phyloP scores from a whole-genome alignment of 2,329 filamentous ascomycete genomes.

The Exophiala bonariae region DNA sequence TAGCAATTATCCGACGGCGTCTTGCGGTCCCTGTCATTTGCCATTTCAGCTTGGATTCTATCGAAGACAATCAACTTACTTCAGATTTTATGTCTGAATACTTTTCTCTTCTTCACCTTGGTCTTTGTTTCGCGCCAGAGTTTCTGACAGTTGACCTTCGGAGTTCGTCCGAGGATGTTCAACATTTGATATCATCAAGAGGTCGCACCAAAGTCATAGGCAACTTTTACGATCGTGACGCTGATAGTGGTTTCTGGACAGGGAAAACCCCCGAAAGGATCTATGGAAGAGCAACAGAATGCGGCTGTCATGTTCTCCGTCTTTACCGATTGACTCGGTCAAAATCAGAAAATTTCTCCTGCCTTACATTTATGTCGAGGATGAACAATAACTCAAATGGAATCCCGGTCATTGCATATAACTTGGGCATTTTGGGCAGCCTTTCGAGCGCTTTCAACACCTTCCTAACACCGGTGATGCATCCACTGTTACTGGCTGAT shows the following conservation, averaged over 20 bases:
- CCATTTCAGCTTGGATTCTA: too few species aligned
- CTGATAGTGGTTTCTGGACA: constrained; percentile 22
- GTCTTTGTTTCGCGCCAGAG: constrained; percentile 40
- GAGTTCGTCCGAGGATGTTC: constrained; percentile 23
- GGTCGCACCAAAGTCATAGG: constrained; percentile 42
- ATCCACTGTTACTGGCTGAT: constrained; percentile 14
- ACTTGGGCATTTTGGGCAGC: constrained; percentile 38
- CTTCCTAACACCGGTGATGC: constrained; percentile 39
- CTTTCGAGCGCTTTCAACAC: constrained; percentile 43
- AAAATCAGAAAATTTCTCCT: background rate
- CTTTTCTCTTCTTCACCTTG: constrained; percentile 38
- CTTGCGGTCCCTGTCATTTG: constrained; percentile 33
- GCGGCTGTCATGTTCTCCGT: constrained; percentile 1
- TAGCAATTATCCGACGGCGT: constrained; percentile 57
- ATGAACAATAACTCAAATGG: constrained; percentile 33
- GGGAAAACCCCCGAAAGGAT: background rate
- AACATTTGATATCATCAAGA: constrained; percentile 19
- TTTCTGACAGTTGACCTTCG: constrained; percentile 38
- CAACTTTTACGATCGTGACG: constrained; percentile 34
- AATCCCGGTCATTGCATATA: constrained; percentile 35
- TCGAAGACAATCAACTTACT: background rate
- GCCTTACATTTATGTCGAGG: background rate
- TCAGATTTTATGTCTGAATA: constrained; percentile 25
- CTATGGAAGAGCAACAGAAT: too few species aligned
- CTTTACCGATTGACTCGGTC: background rate